Base-by-base conservation (phyloP, 257 asterid genomes). In the Nicotiana attenuata region DNA sequence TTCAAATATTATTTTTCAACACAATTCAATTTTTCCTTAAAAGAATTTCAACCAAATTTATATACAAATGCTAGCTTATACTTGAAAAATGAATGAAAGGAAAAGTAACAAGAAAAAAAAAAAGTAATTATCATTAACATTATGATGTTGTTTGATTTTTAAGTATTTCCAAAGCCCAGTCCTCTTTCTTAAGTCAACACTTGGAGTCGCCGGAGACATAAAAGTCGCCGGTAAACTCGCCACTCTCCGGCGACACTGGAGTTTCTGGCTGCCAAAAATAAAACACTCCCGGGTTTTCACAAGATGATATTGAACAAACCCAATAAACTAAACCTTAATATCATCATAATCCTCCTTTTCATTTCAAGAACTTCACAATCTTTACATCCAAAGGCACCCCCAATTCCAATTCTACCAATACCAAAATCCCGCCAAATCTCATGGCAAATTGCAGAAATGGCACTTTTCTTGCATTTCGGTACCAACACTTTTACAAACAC, bases 391-490 rank as follows among this genome's bases (percentile, higher is more conserved):
- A 85, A 78, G 15, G 92, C 93, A n/a, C 97, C 99, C 15, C 99
- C 99, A 76, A 82, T 96, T 80, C 98, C 99, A 64, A 77, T 92
- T 57, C 88, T 93, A 11, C 98, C 99, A 3, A 92, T 96, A 69
- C 99, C 99, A 79, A 85, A 85, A 38, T 75, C 97, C 11, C 88
- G 71, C 20, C 99, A 96, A 78, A 87, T 96, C 81, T 90, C 95
- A 89, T 96, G 99, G 99, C 97, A 96, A 77, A 90, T 88, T n/a
- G 52, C 97, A 64, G 99, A 96, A 57, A 91, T 94, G 98, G 95
- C 98, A 78, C 50, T 96, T 64, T 96, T 96, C 89, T 82, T 96
- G 8, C 99, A 96, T 82, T 94, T 96, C 67, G 98, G 99, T 41
- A 86, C 95, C 86, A 96, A 94, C 87, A 94, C 99, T 75, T 96